Evolutionary conservation across 768 basidiomycete species (phyloP), one percentile per base, ranked within the genome.

Genomic region (Hygrocybe coccinea): DNA sequence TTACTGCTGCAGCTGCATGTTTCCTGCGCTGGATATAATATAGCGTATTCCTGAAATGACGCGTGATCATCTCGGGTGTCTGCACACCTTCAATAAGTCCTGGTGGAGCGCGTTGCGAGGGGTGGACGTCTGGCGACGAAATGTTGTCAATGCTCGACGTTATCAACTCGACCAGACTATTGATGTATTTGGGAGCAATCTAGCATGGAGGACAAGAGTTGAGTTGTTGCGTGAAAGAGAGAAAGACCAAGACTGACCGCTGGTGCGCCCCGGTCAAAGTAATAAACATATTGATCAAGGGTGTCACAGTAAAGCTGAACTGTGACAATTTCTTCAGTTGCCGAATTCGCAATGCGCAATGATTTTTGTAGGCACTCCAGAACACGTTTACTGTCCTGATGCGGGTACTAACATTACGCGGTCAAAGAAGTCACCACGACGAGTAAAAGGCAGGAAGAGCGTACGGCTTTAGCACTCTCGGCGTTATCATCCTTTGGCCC

Each of bases 351-450:
- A 63, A 97, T 97, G 2, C 95, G 84, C 22, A 98, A 78, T 3
- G 94, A 91, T 68, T 98, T 98, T 69, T 99, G 97, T 33, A 99
- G 77, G 67, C 97, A 99, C 70, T 99, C 97, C 33, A 99, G 76
- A 0, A 99, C 95, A 21, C 97, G 90, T 65, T 97, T 97, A 71
- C 94, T 95, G 66, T 99, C 97, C 61, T 92, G 87, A 65, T 89
- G 87, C 41, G 89, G 89, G 64, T 84, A 88, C 89, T 89, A 59
- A n/a, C 1, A 52, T 29, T 49, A 38, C 43, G 25, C 41, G 10
- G 50, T 10, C 15, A 41, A 44, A 12, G n/a, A 41, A 53, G 19
- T 19, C 12, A 48, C 34, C 59, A 50, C 52, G 51, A 47, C 41
- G 37, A 44, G 12, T 2, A 7, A 35, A 11, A 24, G 21, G 60